Base-by-base conservation (phyloP, 108 stramenopile species). In the Pseudonitzschia delicatissima region DNA sequence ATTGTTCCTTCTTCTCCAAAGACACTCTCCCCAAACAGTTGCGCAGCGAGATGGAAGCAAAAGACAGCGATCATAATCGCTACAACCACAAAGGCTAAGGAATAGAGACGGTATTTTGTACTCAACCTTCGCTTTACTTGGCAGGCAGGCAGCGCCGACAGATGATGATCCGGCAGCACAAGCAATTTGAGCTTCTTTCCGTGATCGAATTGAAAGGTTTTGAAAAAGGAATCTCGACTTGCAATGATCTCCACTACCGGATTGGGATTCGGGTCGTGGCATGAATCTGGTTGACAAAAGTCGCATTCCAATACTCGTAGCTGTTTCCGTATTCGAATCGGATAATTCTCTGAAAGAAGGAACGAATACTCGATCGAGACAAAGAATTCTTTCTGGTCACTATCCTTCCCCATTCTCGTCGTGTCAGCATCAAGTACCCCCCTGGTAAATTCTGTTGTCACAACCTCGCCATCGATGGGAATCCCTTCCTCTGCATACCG, bases 261-360 rank as follows among this genome's bases (percentile, higher is more conserved):
- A 25, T 18, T 45, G 29, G 45, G 51, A 6, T 11, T 40, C 9
- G 32, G 27, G 27, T n/a, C 20, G n/a, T n/a, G 34, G 11, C 20
- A 0, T 52, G 9, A 57, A 44, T 20, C 34, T 34, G 3, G 31
- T 23, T 64, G 62, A 45, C 20, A 40, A 52, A 74, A 68, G 36
- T 74, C 73, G 17, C 26, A 36, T 12, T 62, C 66, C 5, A 63
- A 13, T 9, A 52, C 66, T 34, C 65, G 53, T 3, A 67, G 27
- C 21, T 74, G 60, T 51, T 74, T 74, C 25, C 67, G 66, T 48
- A 68, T 53, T 48, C 57, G 57, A 44, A 74, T 40, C 33, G 45
- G 42, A 35, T 52, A 62, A 23, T 62, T 36, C 18, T 29, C 26
- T n/a, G 62, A 59, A 39, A 68, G 21, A 11, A 62, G 31, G 12